Percentiles rank a stretch among this genome's conserved stretches.
phyloP scores from a whole-genome alignment of 495 filamentous ascomycete species.

The Peziza echinospora region DNA sequence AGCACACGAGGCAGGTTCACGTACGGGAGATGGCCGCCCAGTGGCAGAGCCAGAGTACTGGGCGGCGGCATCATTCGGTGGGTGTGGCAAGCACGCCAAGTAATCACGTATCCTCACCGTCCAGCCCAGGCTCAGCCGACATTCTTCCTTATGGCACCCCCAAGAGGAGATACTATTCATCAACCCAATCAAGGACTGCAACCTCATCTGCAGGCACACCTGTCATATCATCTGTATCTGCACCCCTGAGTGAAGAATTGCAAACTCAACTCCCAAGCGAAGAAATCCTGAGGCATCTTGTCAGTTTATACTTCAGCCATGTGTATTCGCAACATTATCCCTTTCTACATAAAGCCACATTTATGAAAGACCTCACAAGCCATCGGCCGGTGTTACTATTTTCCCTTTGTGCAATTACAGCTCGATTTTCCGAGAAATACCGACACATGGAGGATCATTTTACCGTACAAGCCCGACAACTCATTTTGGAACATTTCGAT shows the following conservation, averaged over 20 bases:
- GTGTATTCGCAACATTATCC: slow-evolving; percentile 20
- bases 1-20: background rate
- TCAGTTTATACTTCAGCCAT: slow-evolving; percentile 15
- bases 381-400: slow-evolving; percentile 14
- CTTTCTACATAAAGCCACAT: slow-evolving; percentile 15
- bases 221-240: slow-evolving; percentile 5
- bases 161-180: background rate
- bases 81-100: background rate
- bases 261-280: slow-evolving; percentile 8
- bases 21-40: background rate
- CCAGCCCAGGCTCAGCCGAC: background rate
- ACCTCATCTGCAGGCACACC: slow-evolving; percentile 13
- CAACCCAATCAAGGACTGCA: background rate
- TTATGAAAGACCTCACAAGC: slow-evolving; percentile 10
- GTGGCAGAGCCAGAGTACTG: background rate
- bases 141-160: background rate
- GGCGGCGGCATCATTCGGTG: background rate
- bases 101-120: background rate
- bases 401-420: slow-evolving; percentile 17
- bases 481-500: slow-evolving; percentile 17
- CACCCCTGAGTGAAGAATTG: slow-evolving; percentile 14
- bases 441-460: slow-evolving; percentile 6
- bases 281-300: slow-evolving; percentile 4
- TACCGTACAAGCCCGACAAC: slow-evolving; percentile 8
- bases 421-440: slow-evolving; percentile 10